Evolutionary conservation across 2,329 filamentous ascomycete species (phyloP).

Genomic region (Fusarium hostae): DNA sequence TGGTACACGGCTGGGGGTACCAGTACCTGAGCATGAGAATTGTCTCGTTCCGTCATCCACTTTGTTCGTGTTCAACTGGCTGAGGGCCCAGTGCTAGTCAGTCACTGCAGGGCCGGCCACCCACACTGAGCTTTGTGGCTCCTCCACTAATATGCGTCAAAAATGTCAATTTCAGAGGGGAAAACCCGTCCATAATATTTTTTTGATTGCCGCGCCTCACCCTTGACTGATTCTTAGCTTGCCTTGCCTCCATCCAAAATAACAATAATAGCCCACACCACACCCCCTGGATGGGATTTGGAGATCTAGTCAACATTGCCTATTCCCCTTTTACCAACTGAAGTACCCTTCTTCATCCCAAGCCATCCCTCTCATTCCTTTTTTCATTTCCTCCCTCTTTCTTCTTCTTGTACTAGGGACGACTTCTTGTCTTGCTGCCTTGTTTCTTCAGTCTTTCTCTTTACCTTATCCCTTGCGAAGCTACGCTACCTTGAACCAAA

Average conservation of each 20-base stretch:
- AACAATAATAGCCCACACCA: slow-evolving; percentile 23
- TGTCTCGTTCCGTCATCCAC: slow-evolving; percentile 18
- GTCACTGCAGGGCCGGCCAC: slow-evolving; percentile 3
- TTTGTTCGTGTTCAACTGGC: slow-evolving; percentile 34
- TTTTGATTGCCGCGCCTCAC: slow-evolving; percentile 49
- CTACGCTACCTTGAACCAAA: slow-evolving; percentile 16
- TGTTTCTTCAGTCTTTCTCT: slow-evolving; percentile 40
- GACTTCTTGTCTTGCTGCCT: slow-evolving; percentile 32
- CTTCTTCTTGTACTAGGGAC: slow-evolving; percentile 34
- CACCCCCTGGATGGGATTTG: slow-evolving; percentile 32
- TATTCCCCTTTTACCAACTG: slow-evolving; percentile 36
- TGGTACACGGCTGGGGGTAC: slow-evolving; percentile 30
- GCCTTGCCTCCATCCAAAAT: slow-evolving; percentile 13
- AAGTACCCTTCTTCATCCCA: slow-evolving; percentile 28
- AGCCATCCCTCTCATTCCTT: slow-evolving; percentile 16
- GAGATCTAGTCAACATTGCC: slow-evolving; percentile 25
- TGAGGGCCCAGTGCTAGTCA: slow-evolving; percentile 19
- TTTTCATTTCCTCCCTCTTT: slow-evolving; percentile 21
- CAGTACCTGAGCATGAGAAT: slow-evolving; percentile 23
- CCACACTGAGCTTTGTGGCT: background rate
- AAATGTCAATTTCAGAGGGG: slow-evolving; percentile 44
- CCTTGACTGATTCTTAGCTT: slow-evolving; percentile 14
- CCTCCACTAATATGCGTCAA: slow-evolving; percentile 35
- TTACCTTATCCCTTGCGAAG: slow-evolving; percentile 35
- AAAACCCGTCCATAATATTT: slow-evolving; percentile 43